A percentile compares a stretch with the other conserved stretches of the same genome.
Evolutionary conservation across 192 early-diverging fungal species (phyloP).

Genomic region (Cetraspora pellucida): DNA sequence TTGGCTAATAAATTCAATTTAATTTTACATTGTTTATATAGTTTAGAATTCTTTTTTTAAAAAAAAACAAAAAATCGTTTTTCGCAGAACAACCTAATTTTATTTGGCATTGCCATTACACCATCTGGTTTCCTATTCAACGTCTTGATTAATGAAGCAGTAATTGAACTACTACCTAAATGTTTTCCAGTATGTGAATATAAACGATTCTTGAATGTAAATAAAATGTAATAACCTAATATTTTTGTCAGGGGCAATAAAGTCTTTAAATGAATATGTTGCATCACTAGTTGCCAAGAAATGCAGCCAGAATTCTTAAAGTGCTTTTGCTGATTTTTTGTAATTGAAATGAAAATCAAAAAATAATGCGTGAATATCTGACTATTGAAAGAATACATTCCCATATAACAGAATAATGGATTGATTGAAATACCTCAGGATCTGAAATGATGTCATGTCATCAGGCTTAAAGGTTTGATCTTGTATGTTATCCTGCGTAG

Average conservation of each 20-base stretch:
- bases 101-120: constrained; percentile 91
- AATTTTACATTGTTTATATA: too few species aligned
- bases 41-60: too few species aligned
- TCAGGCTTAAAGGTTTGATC: too few species aligned
- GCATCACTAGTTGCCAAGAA: constrained; percentile 89
- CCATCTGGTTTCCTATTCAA: constrained; percentile 75
- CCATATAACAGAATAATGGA: too few species aligned
- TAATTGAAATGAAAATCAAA: constrained; percentile 89
- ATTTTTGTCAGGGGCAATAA: constrained; percentile 60
- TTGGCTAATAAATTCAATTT: too few species aligned
- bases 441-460: too few species aligned
- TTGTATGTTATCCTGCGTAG: too few species aligned
- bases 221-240: not conserved
- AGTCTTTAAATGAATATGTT: constrained; percentile 81
- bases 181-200: not conserved
- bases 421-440: too few species aligned
- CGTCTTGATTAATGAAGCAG: constrained; percentile 71
- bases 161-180: constrained; percentile 78
- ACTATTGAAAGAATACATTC: too few species aligned
- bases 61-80: too few species aligned
- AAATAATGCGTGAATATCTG: not conserved
- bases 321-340: constrained; percentile 89
- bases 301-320: constrained; percentile 65
- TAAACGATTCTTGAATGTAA: not conserved
- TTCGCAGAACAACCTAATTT: too few species aligned